phyloP scores from a whole-genome alignment of 768 basidiomycete species.

The Leccinum boreale region DNA sequence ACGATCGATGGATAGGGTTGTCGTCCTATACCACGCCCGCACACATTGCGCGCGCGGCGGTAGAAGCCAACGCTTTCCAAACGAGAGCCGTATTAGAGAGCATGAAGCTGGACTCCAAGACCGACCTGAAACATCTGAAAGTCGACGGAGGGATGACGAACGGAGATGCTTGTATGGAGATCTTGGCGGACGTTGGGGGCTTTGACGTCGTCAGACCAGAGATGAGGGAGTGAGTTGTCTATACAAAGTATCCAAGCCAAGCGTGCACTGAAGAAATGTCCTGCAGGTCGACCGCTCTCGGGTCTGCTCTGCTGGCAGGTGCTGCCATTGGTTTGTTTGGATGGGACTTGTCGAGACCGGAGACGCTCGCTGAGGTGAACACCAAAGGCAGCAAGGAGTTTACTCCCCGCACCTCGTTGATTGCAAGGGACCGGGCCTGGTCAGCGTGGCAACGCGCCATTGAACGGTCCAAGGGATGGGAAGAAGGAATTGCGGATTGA shows the following conservation, averaged over 20 bases:
- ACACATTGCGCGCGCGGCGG: constrained; percentile 91
- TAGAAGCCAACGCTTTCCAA: constrained; percentile 96
- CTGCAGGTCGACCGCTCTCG: constrained; percentile 86
- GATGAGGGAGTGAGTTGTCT: constrained; percentile 85
- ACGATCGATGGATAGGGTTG: constrained; percentile 44
- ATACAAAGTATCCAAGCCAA: neutral
- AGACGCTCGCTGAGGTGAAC: constrained; percentile 84
- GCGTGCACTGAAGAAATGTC: neutral
- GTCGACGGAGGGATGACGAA: constrained; percentile 99
- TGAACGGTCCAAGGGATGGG: constrained; percentile 81
- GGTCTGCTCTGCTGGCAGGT: constrained; percentile 91
- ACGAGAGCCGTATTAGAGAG: constrained; percentile 93
- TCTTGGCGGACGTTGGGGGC: constrained; percentile 87
- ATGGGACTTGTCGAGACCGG: constrained; percentile 84
- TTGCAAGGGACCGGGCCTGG: constrained; percentile 64
- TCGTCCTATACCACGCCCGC: constrained; percentile 87
- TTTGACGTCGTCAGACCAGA: constrained; percentile 89
- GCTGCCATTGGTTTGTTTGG: constrained; percentile 84
- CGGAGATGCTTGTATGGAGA: constrained; percentile 81
- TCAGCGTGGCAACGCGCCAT: constrained; percentile 87
- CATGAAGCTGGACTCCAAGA: constrained; percentile 88
- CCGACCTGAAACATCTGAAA: constrained; percentile 78
- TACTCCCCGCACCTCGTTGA: constrained; percentile 48
- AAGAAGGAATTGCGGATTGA: constrained; percentile 45
- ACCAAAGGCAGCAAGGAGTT: constrained; percentile 78